Percentiles rank a stretch among this genome's conserved stretches.
Conservation (phyloP, 495 filamentous ascomycete species). For the Neurospora sp. region DNA sequence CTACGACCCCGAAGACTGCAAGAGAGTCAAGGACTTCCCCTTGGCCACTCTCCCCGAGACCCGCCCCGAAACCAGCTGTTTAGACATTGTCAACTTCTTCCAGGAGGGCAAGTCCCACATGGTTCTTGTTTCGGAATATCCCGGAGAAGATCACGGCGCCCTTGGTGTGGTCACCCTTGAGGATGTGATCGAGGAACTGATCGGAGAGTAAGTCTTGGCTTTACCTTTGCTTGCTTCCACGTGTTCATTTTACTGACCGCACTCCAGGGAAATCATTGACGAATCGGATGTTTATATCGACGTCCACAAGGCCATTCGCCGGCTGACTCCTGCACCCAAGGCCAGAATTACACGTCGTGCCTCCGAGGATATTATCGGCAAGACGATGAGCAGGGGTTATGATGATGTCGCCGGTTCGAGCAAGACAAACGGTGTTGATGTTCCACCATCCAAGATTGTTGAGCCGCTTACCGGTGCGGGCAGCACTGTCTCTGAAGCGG, state of each 20-base stretch:
- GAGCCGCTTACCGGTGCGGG: slow-evolving; percentile 10
- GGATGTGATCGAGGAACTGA: slow-evolving; percentile 96
- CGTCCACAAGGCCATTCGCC: slow-evolving; percentile 90
- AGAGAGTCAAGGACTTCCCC: slow-evolving; percentile 76
- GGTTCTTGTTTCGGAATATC: slow-evolving; percentile 87
- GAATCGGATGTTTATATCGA: slow-evolving; percentile 96
- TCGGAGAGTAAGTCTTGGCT: slow-evolving; percentile 72
- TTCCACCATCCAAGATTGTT: not conserved
- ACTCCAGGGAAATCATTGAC: slow-evolving; percentile 55
- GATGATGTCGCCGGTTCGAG: slow-evolving; percentile 5
- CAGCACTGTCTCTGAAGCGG: slow-evolving; percentile 15
- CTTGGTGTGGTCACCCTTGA: slow-evolving; percentile 91
- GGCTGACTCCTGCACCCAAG: slow-evolving; percentile 36
- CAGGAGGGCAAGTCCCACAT: slow-evolving; percentile 99
- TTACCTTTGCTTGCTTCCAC: not conserved
- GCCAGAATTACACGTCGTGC: slow-evolving; percentile 18
- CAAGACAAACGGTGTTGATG: not conserved
- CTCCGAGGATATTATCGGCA: slow-evolving; percentile 11
- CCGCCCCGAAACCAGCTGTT: slow-evolving; percentile 83
- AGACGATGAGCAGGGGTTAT: slow-evolving; percentile 4
- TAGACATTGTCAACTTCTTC: slow-evolving; percentile 99
- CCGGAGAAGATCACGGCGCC: slow-evolving; percentile 80
- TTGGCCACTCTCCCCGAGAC: slow-evolving; percentile 93
- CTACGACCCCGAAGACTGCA: slow-evolving; percentile 90
- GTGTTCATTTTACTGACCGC: slow-evolving; percentile 11